Evolutionary conservation across 2,329 filamentous ascomycete species (phyloP).

Genomic region (Colletotrichum sojae): DNA sequence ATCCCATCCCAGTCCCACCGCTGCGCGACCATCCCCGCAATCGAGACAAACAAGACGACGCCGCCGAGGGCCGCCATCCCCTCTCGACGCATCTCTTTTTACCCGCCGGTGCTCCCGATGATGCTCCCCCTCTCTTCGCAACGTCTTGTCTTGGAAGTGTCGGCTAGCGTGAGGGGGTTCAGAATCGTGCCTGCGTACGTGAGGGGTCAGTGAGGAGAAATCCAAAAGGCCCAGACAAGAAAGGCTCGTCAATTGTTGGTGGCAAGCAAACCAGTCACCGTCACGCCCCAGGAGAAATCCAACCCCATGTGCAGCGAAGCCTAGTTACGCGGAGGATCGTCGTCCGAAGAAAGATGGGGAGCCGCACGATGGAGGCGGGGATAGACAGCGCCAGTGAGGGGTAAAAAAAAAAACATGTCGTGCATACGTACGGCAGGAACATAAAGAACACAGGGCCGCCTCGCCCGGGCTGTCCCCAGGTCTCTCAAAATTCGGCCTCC

Average conservation of each 20-base stretch:
- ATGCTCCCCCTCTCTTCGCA: too few relatives aligned
- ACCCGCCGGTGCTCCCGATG: neutral
- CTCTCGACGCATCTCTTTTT: constrained; percentile 6
- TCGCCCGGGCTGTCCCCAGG: too few relatives aligned
- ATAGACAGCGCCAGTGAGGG: constrained; percentile 10
- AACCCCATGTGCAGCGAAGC: constrained; percentile 14
- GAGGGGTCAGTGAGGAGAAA: constrained; percentile 25
- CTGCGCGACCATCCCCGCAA: constrained; percentile 17
- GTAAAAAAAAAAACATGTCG: neutral
- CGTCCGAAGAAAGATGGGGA: constrained; percentile 31
- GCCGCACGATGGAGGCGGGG: too few relatives aligned
- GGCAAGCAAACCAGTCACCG: neutral
- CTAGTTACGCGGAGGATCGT: constrained; percentile 29
- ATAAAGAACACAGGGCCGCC: neutral
- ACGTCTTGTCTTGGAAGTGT: too few relatives aligned
- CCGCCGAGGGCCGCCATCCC: neutral
- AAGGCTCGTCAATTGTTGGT: constrained; percentile 31
- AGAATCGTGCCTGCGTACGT: neutral
- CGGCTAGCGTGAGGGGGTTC: too few relatives aligned
- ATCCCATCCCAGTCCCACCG: constrained; percentile 27
- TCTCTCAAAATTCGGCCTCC: neutral
- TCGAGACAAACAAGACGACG: neutral
- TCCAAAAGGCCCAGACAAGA: neutral
- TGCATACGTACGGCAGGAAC: neutral
- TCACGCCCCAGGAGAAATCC: constrained; percentile 22